A percentile compares a stretch with the other conserved stretches of the same genome.
These are phyloP conservation scores for Haplosporangium sp. DNA, from an alignment of 371 early-diverging fungal genomes.

Conservation along the genomic window DNA sequence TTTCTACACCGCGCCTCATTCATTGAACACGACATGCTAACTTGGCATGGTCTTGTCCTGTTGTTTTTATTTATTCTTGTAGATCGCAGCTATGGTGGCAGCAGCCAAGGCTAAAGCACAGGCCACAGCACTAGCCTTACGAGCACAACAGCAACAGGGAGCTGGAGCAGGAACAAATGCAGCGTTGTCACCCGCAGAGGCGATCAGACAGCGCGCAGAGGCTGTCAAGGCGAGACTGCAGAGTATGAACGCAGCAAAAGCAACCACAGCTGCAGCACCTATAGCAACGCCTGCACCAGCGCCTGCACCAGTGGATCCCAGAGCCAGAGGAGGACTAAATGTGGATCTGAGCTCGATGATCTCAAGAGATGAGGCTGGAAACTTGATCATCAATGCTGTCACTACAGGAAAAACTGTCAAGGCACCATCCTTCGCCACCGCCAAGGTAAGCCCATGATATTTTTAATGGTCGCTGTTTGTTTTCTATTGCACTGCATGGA, in stretches of 20 bases:
- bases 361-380: conserved; percentile 47
- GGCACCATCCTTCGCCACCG: conserved; percentile 46
- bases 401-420: conserved; percentile 33
- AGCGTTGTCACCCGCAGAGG: conserved; percentile 14
- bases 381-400: conserved; percentile 45
- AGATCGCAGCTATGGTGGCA: conserved; percentile 40
- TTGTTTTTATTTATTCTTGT: background rate
- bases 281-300: conserved; percentile 7
- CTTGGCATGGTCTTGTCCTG: background rate
- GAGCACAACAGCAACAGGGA: conserved; percentile 17
- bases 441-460: conserved; percentile 44
- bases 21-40: background rate
- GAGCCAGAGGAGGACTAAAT: conserved; percentile 37
- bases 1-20: background rate
- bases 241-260: conserved; percentile 2
- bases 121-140: conserved; percentile 24
- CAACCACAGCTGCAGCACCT: conserved; percentile 10
- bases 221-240: conserved; percentile 21
- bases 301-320: conserved; percentile 14
- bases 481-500: background rate
- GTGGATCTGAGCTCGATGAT: conserved; percentile 41
- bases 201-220: conserved; percentile 22
- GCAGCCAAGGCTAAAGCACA: conserved; percentile 30
- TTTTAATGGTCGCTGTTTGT: no score
- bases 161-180: conserved; percentile 3